phyloP scores from a whole-genome alignment of 108 stramenopile species.

The Cyclotella baltica region DNA sequence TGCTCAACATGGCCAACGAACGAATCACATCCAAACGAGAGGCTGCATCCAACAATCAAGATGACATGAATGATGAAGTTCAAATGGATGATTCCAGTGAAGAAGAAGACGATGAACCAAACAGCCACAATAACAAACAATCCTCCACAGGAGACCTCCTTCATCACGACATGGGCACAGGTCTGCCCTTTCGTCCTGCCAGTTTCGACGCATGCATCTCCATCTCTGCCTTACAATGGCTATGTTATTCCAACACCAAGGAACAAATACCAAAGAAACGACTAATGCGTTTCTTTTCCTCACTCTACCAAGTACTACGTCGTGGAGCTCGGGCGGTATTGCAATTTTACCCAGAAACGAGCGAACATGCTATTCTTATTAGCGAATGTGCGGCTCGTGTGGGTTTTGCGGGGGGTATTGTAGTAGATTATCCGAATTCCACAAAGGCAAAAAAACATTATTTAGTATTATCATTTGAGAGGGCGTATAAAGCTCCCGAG shows the following conservation, averaged over 20 bases:
- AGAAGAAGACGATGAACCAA: constrained; percentile 33
- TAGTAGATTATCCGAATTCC: constrained; percentile 99
- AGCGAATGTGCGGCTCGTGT: constrained; percentile 91
- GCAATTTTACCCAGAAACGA: constrained; percentile 98
- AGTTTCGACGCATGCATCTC: constrained; percentile 99
- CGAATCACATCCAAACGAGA: constrained; percentile 76
- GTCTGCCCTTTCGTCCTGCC: constrained; percentile 97
- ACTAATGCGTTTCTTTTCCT: constrained; percentile 94
- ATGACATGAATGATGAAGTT: no score
- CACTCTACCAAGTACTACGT: constrained; percentile 92
- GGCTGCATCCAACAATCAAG: constrained; percentile 13
- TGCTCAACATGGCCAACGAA: constrained; percentile 97
- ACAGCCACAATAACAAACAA: constrained; percentile 27
- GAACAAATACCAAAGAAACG: constrained; percentile 91
- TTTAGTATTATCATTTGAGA: constrained; percentile 95
- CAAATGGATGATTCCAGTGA: constrained; percentile 1
- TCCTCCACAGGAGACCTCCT: constrained; percentile 81
- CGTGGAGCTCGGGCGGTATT: constrained; percentile 95
- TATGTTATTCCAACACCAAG: constrained; percentile 95
- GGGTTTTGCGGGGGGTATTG: constrained; percentile 98
- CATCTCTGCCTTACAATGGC: constrained; percentile 99
- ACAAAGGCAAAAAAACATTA: constrained; percentile 99
- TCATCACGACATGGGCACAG: constrained; percentile 99
- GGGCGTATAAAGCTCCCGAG: constrained; percentile 70
- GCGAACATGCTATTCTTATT: constrained; percentile 96